A percentile compares a stretch with the other conserved stretches of the same genome.
phyloP scores from a whole-genome alignment of 176 grass and related monocot genomes.

The Musa beccarii region DNA sequence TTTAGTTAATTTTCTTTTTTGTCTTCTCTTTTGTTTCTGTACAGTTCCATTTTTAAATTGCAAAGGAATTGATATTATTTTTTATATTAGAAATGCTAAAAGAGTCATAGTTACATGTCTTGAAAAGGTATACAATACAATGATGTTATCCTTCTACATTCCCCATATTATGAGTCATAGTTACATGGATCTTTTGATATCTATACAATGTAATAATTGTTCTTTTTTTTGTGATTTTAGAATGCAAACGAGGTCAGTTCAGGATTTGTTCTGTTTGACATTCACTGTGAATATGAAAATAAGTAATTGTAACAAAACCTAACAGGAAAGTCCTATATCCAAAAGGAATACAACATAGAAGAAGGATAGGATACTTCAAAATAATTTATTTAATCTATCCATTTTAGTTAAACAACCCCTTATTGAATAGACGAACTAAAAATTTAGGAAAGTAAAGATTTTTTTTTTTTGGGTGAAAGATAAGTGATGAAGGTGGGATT shows the following conservation, averaged over 20 bases:
- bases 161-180: not conserved
- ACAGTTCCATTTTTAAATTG: not conserved
- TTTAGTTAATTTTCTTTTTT: conserved; percentile 14
- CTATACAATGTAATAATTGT: not conserved
- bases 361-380: too few species aligned
- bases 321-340: too few species aligned
- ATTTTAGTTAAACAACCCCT: too few species aligned
- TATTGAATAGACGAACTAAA: too few species aligned
- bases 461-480: too few species aligned
- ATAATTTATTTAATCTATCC: too few species aligned
- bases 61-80: not conserved
- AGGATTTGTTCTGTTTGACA: not conserved
- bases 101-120: not conserved
- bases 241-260: not conserved
- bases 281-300: not conserved
- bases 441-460: too few species aligned
- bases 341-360: too few species aligned
- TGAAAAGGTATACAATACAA: not conserved
- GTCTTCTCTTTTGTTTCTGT: conserved; percentile 4
- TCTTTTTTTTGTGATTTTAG: not conserved
- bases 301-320: too few species aligned
- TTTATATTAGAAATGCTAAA: not conserved
- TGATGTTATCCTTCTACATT: not conserved
- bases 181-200: not conserved
- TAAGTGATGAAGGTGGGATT: too few species aligned